phyloP scores from a whole-genome alignment of 2,329 filamentous ascomycete genomes.

The Nannizzia gypsea region DNA sequence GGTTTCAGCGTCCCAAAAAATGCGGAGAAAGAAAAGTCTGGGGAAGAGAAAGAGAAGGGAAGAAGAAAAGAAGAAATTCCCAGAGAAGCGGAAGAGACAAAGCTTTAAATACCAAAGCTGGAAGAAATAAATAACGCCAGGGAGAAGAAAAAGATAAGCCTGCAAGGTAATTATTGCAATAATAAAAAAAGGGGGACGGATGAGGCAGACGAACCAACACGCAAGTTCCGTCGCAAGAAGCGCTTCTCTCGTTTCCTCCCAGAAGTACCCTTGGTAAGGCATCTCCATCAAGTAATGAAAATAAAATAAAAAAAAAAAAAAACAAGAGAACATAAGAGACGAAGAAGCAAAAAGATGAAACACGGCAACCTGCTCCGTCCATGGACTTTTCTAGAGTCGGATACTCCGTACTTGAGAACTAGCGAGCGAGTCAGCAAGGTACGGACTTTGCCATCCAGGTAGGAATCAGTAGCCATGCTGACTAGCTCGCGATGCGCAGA shows the following conservation, averaged over 20 bases:
- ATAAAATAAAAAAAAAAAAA: not conserved
- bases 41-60: not conserved
- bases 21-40: conserved; percentile 2
- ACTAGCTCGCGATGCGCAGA: no score
- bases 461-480: no score
- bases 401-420: no score
- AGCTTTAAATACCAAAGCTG: not conserved
- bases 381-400: no score
- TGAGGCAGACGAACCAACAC: no score
- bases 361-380: not conserved
- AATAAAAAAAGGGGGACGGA: not conserved
- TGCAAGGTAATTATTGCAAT: not conserved
- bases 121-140: not conserved
- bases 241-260: not conserved
- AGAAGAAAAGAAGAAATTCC: not conserved
- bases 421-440: no score
- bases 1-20: not conserved
- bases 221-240: not conserved
- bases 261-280: no score
- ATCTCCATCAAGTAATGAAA: not conserved
- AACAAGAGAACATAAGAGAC: no score
- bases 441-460: no score
- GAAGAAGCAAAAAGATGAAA: not conserved
- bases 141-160: not conserved
- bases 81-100: not conserved